phyloP scores from a whole-genome alignment of 129 eudicot genomes.

The Tanacetum coccineum region DNA sequence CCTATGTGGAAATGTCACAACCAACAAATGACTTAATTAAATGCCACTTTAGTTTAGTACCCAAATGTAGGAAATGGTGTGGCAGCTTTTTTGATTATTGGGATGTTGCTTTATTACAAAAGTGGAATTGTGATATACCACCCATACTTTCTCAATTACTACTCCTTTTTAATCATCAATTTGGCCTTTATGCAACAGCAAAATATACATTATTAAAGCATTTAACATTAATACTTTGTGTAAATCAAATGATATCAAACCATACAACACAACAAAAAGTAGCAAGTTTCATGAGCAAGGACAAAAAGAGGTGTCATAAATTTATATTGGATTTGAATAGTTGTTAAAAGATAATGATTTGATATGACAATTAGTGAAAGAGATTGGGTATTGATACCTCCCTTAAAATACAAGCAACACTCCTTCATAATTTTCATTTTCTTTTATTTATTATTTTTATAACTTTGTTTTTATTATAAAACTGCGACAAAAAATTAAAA shows the following conservation, averaged over 20 bases:
- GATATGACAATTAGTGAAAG: no score
- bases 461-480: no score
- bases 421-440: no score
- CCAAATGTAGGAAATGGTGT: constrained; percentile 27
- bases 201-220: background rate
- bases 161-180: constrained; percentile 14
- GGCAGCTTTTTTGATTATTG: constrained; percentile 22
- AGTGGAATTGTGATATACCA: constrained; percentile 35
- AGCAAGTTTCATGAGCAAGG: background rate
- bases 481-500: no score
- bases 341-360: no score
- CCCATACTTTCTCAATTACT: constrained; percentile 23
- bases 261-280: background rate
- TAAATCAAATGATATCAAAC: no score
- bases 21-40: background rate
- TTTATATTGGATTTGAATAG: no score
- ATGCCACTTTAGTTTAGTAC: constrained; percentile 9
- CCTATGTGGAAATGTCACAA: background rate
- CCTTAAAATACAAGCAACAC: no score
- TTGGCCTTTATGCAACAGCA: background rate
- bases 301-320: constrained; percentile 15
- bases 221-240: no score
- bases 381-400: no score
- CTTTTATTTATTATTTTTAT: no score
- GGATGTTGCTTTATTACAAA: constrained; percentile 1